phyloP scores from a whole-genome alignment of 2,329 filamentous ascomycete species.

The Verticillium nonalfalfae region DNA sequence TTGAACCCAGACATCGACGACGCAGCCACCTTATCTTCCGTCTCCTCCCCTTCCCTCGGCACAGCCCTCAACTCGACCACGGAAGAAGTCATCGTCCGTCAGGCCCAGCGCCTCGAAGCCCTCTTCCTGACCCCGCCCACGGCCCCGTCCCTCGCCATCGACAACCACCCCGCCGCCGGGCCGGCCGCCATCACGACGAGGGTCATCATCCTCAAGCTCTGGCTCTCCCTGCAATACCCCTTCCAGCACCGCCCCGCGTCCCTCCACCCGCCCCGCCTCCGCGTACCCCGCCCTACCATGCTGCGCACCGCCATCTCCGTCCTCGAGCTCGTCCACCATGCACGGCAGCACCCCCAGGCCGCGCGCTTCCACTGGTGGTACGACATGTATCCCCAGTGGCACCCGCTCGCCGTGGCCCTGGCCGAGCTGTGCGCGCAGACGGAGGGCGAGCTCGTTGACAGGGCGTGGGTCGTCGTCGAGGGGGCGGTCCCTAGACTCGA shows the following conservation, averaged over 20 bases:
- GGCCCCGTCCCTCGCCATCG: constrained; percentile 12
- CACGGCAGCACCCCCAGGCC: neutral
- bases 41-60: constrained; percentile 3
- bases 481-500: constrained; percentile 34
- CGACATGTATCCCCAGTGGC: constrained; percentile 48
- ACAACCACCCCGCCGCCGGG: constrained; percentile 22
- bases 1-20: constrained; percentile 6
- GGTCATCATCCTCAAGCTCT: constrained; percentile 37
- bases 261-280: constrained; percentile 17
- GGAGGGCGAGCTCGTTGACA: constrained; percentile 34
- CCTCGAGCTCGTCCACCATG: constrained; percentile 29
- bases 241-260: constrained; percentile 22
- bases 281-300: constrained; percentile 32
- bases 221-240: constrained; percentile 39
- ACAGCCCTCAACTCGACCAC: constrained; percentile 9
- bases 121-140: constrained; percentile 30
- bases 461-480: constrained; percentile 44
- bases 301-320: constrained; percentile 40
- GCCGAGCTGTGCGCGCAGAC: constrained; percentile 45
- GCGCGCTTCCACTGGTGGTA: constrained; percentile 40
- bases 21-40: constrained; percentile 1
- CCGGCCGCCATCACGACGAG: constrained; percentile 32
- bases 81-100: constrained; percentile 32
- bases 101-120: constrained; percentile 30
- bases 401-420: constrained; percentile 44